A percentile compares a stretch with the other conserved stretches of the same genome.
Evolutionary conservation across 1,284 basidiomycete species (phyloP).

Genomic region (Cryptococcus sp.): DNA sequence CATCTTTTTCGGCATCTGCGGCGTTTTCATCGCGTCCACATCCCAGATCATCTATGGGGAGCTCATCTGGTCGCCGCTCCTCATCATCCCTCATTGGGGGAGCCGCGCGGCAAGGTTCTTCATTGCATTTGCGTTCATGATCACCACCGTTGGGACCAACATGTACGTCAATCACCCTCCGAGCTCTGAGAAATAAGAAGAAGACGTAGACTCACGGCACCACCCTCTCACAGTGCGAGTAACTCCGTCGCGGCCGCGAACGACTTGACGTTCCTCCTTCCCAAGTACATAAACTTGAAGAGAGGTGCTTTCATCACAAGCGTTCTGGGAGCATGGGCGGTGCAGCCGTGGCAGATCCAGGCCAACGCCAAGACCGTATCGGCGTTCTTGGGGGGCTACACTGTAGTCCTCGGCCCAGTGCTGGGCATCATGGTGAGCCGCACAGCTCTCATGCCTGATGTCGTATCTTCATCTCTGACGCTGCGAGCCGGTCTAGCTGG

Average conservation of each 20-base stretch:
- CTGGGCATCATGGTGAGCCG: not conserved
- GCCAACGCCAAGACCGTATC: constrained; percentile 34
- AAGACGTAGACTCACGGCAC: no score
- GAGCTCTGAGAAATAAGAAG: no score
- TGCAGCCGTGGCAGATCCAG: constrained; percentile 48
- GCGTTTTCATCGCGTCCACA: constrained; percentile 27
- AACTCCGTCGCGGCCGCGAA: constrained; percentile 29
- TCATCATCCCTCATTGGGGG: constrained; percentile 19
- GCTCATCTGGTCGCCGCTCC: constrained; percentile 28
- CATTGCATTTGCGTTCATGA: constrained; percentile 18
- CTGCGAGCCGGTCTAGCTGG: not conserved
- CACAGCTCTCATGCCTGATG: not conserved
- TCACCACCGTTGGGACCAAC: constrained; percentile 20
- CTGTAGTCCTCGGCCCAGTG: not conserved
- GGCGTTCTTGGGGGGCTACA: not conserved
- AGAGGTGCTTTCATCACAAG: constrained; percentile 40
- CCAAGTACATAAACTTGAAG: constrained; percentile 48
- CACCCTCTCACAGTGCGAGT: constrained; percentile 6
- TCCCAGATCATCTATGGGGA: constrained; percentile 18
- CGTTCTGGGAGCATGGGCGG: constrained; percentile 29
- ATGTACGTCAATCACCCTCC: no score
- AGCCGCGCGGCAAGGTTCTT: constrained; percentile 30
- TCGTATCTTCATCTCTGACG: not conserved
- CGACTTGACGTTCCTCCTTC: constrained; percentile 23
- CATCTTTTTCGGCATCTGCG: constrained; percentile 23